A percentile compares a stretch with the other conserved stretches of the same genome.
Evolutionary conservation across 768 basidiomycete genomes (phyloP).

Genomic region (Suillus sp.): DNA sequence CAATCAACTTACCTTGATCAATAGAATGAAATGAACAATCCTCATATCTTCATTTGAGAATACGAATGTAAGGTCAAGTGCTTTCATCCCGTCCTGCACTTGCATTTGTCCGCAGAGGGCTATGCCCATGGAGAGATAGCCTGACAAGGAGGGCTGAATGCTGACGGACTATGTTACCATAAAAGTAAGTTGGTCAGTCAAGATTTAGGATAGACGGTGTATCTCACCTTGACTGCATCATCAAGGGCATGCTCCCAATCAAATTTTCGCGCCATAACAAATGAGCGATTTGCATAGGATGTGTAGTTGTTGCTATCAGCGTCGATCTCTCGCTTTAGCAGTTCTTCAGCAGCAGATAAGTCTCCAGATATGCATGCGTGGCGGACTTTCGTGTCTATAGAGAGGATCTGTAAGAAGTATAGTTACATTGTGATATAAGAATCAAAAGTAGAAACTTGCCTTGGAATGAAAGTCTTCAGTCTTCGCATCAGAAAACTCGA

Average conservation of each 20-base stretch:
- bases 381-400: background rate
- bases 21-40: background rate
- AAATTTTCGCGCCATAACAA: background rate
- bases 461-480: background rate
- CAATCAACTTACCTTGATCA: background rate
- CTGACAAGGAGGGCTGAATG: background rate
- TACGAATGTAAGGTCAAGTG: background rate
- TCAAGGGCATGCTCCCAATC: background rate
- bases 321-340: background rate
- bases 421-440: background rate
- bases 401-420: background rate
- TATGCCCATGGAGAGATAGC: background rate
- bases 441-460: background rate
- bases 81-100: background rate
- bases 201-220: background rate
- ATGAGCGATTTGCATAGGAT: background rate
- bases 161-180: background rate
- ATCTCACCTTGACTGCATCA: conserved; percentile 1
- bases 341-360: background rate
- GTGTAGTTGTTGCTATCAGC: background rate
- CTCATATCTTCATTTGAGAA: background rate
- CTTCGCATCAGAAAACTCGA: background rate
- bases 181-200: background rate
- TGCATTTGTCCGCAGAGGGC: background rate
- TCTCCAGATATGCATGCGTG: background rate